These are phyloP conservation scores for Eutrema yunnanense DNA, from an alignment of 345 rosid genomes.

Conservation along the genomic window DNA sequence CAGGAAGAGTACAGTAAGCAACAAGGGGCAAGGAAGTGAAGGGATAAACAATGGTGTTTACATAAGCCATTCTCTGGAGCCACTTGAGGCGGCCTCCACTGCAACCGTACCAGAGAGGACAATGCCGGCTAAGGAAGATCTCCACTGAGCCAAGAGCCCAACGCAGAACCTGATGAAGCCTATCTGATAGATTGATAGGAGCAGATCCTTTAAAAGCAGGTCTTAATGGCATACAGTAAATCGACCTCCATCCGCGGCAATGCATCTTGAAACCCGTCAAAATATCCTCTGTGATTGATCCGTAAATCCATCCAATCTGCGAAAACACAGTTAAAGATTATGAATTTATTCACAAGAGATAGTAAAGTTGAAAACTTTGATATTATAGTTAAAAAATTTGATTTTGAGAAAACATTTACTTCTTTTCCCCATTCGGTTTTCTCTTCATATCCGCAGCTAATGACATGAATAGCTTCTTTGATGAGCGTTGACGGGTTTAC, in stretches of 20 bases:
- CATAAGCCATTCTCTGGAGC: slow-evolving; percentile 88
- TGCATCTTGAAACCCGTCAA: slow-evolving; percentile 98
- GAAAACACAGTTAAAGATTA: neutral
- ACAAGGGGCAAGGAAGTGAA: slow-evolving; percentile 92
- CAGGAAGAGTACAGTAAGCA: slow-evolving; percentile 88
- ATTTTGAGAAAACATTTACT: slow-evolving; percentile 30
- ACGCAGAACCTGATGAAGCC: slow-evolving; percentile 90
- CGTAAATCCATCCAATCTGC: slow-evolving; percentile 98
- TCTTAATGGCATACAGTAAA: slow-evolving; percentile 96
- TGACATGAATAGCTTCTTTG: slow-evolving; percentile 97
- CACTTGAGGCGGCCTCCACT: slow-evolving; percentile 94
- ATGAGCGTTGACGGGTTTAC: slow-evolving; percentile 72
- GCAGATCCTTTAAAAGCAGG: slow-evolving; percentile 99
- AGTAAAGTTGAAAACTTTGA: neutral
- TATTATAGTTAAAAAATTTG: neutral
- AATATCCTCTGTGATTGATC: slow-evolving; percentile 93
- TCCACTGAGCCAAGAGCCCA: slow-evolving; percentile 99
- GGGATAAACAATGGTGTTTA: slow-evolving; percentile 96
- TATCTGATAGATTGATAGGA: slow-evolving; percentile 93
- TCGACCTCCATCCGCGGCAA: slow-evolving; percentile 97
- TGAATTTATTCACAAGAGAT: neutral
- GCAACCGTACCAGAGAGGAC: slow-evolving; percentile 94
- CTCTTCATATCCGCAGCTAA: slow-evolving; percentile 92
- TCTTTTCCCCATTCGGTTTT: slow-evolving; percentile 99
- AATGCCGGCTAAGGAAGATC: slow-evolving; percentile 93